Conservation (phyloP, 139 green algal species). For the Nannochloris sp. region DNA sequence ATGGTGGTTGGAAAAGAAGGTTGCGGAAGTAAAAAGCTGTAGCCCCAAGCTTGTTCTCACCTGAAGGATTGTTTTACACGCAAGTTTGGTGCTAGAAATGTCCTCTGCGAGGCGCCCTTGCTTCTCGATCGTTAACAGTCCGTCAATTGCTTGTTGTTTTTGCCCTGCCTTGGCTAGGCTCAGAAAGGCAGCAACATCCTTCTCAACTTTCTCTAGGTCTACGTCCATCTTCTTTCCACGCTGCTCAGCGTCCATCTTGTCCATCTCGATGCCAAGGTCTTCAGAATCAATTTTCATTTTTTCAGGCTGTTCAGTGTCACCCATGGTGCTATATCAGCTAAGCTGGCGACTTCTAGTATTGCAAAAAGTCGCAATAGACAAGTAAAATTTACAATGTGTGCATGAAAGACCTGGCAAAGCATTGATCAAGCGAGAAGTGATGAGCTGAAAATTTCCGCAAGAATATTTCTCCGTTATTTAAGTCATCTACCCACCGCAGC, state of each 20-base stretch:
- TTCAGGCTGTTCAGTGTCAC: not conserved
- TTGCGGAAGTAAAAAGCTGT: not conserved
- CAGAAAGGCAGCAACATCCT: constrained; percentile 8
- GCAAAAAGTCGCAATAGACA: not conserved
- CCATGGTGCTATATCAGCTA: not conserved
- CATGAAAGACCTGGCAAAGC: not conserved
- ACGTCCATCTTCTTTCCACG: constrained; percentile 3
- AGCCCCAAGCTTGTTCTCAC: constrained; percentile 27
- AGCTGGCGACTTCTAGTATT: too few relatives aligned
- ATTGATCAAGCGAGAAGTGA: not conserved
- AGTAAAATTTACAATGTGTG: not conserved
- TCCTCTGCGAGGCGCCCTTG: constrained; percentile 74
- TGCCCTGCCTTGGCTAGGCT: constrained; percentile 8
- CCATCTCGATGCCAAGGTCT: constrained; percentile 13
- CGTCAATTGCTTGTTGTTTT: constrained; percentile 52
- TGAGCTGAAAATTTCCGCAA: not conserved
- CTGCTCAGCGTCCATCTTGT: constrained; percentile 9
- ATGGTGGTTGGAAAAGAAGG: not conserved
- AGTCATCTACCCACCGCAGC: not conserved
- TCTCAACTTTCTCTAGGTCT: constrained; percentile 10
- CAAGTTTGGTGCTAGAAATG: constrained; percentile 61
- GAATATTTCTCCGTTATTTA: not conserved
- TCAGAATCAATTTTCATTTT: constrained; percentile 7
- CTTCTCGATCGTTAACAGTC: constrained; percentile 81
- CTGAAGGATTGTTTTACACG: constrained; percentile 78